Evolutionary conservation across 352 stramenopile species (phyloP).

Genomic region (Globisporangium viniferum): DNA sequence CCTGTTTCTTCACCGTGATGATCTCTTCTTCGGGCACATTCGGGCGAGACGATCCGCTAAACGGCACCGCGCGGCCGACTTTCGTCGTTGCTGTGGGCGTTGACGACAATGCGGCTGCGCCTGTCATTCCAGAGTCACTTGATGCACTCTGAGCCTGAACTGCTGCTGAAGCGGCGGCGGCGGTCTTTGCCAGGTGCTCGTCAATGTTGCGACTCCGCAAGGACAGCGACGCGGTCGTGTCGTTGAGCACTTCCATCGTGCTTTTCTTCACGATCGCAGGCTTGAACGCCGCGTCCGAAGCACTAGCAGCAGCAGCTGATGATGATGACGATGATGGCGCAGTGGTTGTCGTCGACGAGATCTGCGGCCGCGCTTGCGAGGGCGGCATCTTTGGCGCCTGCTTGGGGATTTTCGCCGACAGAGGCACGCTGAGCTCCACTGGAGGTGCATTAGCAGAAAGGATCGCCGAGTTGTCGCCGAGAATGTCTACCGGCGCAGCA

Average conservation of each 20-base stretch:
- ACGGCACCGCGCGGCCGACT: constrained; percentile 48
- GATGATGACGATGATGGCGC: neutral
- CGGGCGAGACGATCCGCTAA: constrained; percentile 42
- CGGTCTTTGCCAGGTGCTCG: constrained; percentile 14
- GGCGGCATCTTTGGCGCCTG: constrained; percentile 14
- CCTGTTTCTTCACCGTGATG: constrained; percentile 64
- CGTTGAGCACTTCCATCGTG: constrained; percentile 70
- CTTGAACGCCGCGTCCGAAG: constrained; percentile 11
- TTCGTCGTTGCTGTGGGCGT: constrained; percentile 15
- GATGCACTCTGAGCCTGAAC: neutral
- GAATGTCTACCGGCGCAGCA: constrained; percentile 36
- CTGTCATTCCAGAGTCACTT: neutral
- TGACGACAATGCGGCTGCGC: neutral
- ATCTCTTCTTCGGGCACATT: constrained; percentile 71
- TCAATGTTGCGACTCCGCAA: constrained; percentile 19
- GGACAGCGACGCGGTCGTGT: constrained; percentile 44
- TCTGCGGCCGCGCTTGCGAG: constrained; percentile 1
- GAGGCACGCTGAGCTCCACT: constrained; percentile 14
- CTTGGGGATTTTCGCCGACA: constrained; percentile 21
- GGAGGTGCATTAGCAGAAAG: constrained; percentile 15
- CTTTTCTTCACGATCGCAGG: constrained; percentile 45
- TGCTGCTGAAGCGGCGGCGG: neutral
- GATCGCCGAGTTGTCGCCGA: constrained; percentile 28
- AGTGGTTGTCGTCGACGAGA: neutral
- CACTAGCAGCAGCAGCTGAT: too few relatives aligned